Conservation (phyloP, 2,329 filamentous ascomycete genomes). For the Pezicula neosporulosa region DNA sequence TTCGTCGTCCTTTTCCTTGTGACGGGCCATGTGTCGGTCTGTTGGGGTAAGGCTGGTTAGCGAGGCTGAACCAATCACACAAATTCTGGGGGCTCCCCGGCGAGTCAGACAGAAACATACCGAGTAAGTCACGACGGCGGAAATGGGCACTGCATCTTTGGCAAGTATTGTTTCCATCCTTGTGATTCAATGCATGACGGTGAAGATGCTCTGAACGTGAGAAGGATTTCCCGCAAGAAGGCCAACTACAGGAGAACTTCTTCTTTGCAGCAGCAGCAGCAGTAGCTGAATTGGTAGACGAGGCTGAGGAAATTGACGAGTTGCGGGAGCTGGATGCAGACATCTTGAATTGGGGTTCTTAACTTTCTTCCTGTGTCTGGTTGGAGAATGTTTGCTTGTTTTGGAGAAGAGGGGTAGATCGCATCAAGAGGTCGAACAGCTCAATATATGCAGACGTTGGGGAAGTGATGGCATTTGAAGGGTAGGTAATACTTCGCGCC, state of each 20-base stretch:
- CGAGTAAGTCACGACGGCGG: constrained; percentile 49
- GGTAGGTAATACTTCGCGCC: not conserved
- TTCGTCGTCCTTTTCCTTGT: constrained; percentile 46
- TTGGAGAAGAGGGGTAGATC: not conserved
- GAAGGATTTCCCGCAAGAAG: constrained; percentile 42
- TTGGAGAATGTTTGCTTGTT: not conserved
- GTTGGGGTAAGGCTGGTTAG: constrained; percentile 4
- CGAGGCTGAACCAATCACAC: not conserved
- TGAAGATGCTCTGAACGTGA: constrained; percentile 48
- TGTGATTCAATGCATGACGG: constrained; percentile 48
- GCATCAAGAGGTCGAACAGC: not conserved
- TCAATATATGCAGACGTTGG: not conserved
- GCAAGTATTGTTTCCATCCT: constrained; percentile 46
- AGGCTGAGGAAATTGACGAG: constrained; percentile 22
- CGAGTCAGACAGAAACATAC: constrained; percentile 31
- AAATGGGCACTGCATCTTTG: constrained; percentile 52
- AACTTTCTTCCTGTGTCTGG: not conserved
- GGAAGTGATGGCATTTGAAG: not conserved
- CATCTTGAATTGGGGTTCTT: constrained; percentile 27
- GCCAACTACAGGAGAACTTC: constrained; percentile 36
- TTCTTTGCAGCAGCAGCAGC: constrained; percentile 20
- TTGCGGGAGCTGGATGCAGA: constrained; percentile 20
- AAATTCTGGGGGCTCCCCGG: not conserved
- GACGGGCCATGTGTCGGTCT: constrained; percentile 48
- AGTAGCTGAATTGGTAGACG: constrained; percentile 16